A percentile compares a stretch with the other conserved stretches of the same genome.
phyloP scores from a whole-genome alignment of 306 rosid genomes.

The Begonia fuchsioides region DNA sequence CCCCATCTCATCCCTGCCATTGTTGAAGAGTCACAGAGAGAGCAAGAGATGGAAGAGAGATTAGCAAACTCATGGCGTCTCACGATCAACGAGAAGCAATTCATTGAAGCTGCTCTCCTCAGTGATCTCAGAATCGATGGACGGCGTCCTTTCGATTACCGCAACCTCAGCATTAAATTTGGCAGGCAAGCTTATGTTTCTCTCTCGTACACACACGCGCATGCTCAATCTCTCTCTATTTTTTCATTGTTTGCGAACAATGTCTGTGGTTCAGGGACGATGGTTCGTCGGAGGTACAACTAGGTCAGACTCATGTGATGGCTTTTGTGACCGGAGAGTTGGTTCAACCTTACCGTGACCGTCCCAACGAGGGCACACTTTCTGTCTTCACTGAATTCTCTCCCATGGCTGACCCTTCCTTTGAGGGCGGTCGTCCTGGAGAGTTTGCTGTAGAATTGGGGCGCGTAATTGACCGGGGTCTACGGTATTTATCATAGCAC shows the following conservation, averaged over 20 bases:
- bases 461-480: slow-evolving; percentile 71
- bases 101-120: slow-evolving; percentile 47
- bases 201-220: background rate
- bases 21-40: background rate
- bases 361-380: slow-evolving; percentile 80
- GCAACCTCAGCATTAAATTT: slow-evolving; percentile 49
- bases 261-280: slow-evolving; percentile 21
- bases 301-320: slow-evolving; percentile 73
- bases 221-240: background rate
- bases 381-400: slow-evolving; percentile 83
- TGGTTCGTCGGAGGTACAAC: slow-evolving; percentile 65
- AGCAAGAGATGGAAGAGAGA: slow-evolving; percentile 48
- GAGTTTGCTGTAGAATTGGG: slow-evolving; percentile 72
- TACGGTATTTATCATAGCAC: slow-evolving; percentile 16
- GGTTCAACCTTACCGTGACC: slow-evolving; percentile 62
- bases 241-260: background rate
- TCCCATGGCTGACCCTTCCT: slow-evolving; percentile 93
- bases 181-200: slow-evolving; percentile 22
- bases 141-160: slow-evolving; percentile 70
- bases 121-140: slow-evolving; percentile 71
- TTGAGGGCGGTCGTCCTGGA: slow-evolving; percentile 71
- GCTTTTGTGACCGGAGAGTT: slow-evolving; percentile 54
- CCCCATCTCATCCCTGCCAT: too few relatives aligned
- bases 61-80: slow-evolving; percentile 48
- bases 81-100: slow-evolving; percentile 40